Evolutionary conservation across 805 yeast genomes (phyloP).

Genomic region (Candida anglica): DNA sequence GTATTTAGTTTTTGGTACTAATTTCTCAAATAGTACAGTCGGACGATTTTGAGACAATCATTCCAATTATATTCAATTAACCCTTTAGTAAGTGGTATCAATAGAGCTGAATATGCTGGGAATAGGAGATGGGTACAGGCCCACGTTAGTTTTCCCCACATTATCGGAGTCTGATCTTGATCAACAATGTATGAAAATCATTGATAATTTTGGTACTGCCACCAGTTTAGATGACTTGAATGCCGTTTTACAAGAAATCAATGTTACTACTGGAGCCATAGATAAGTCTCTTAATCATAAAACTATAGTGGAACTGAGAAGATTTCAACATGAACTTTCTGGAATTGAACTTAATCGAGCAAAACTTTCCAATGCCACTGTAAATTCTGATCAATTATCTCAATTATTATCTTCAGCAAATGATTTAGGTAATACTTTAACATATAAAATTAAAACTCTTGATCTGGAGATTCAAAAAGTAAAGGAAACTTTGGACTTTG

Average conservation of each 20-base stretch:
- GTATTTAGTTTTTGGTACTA: too few species aligned
- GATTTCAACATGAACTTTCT: slow-evolving; percentile 35
- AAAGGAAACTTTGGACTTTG: slow-evolving; percentile 57
- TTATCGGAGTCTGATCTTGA: slow-evolving; percentile 1
- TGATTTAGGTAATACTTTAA: slow-evolving; percentile 60
- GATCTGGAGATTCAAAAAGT: slow-evolving; percentile 72
- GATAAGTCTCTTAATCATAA: slow-evolving; percentile 24
- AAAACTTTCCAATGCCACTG: slow-evolving; percentile 57
- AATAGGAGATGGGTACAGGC: too few species aligned
- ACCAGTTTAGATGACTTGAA: slow-evolving; percentile 24
- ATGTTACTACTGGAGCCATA: slow-evolving; percentile 16
- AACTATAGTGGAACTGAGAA: slow-evolving; percentile 19
- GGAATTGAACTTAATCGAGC: slow-evolving; percentile 58
- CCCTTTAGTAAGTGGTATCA: too few species aligned
- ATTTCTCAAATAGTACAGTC: too few species aligned
- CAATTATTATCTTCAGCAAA: slow-evolving; percentile 57
- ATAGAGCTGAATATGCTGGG: too few species aligned
- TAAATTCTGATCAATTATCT: slow-evolving; percentile 53
- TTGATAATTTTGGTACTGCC: slow-evolving; percentile 15
- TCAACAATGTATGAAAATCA: slow-evolving; percentile 1
- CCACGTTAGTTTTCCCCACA: too few species aligned
- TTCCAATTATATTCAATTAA: too few species aligned
- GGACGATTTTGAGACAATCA: too few species aligned
- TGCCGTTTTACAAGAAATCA: slow-evolving; percentile 23
- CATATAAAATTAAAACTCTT: slow-evolving; percentile 62